A percentile compares a stretch with the other conserved stretches of the same genome.
phyloP scores from a whole-genome alignment of 2,329 filamentous ascomycete genomes.

The Clarireedia sp. region DNA sequence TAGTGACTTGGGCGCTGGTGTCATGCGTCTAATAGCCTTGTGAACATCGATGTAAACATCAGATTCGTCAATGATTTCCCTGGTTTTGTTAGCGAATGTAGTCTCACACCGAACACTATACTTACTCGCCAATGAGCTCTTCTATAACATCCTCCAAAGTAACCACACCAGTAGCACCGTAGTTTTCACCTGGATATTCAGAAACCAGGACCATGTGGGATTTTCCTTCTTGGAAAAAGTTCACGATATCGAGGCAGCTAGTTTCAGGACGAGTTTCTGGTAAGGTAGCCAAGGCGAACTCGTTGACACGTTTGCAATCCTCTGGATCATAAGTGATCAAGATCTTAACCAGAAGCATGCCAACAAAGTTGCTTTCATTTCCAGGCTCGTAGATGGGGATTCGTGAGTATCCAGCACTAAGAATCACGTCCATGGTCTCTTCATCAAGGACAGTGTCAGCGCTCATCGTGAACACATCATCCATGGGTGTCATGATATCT shows the following conservation, averaged over 20 bases:
- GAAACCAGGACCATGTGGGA: constrained; percentile 98
- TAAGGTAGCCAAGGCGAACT: constrained; percentile 87
- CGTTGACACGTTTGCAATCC: constrained; percentile 75
- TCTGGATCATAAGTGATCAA: constrained; percentile 95
- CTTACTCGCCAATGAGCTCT: constrained; percentile 93
- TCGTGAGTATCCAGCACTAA: constrained; percentile 88
- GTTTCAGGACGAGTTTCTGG: constrained; percentile 93
- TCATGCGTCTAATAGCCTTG: constrained; percentile 78
- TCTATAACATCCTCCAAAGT: constrained; percentile 98
- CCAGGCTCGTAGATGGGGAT: constrained; percentile 90
- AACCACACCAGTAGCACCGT: constrained; percentile 85
- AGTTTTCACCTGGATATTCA: constrained; percentile 78
- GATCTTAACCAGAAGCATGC: constrained; percentile 97
- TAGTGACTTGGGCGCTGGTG: constrained; percentile 52
- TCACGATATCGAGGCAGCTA: constrained; percentile 95
- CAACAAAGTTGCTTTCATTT: constrained; percentile 81
- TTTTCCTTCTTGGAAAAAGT: constrained; percentile 99
- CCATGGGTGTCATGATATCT: constrained; percentile 97
- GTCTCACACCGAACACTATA: constrained; percentile 23
- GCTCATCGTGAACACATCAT: constrained; percentile 95
- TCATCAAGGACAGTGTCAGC: constrained; percentile 90
- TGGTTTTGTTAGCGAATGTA: constrained; percentile 34
- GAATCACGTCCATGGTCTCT: constrained; percentile 85
- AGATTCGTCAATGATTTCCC: constrained; percentile 97
- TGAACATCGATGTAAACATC: constrained; percentile 98